A percentile compares a stretch with the other conserved stretches of the same genome.
phyloP scores from a whole-genome alignment of 1,139 yeast species.

The Diutina ranongensis region DNA sequence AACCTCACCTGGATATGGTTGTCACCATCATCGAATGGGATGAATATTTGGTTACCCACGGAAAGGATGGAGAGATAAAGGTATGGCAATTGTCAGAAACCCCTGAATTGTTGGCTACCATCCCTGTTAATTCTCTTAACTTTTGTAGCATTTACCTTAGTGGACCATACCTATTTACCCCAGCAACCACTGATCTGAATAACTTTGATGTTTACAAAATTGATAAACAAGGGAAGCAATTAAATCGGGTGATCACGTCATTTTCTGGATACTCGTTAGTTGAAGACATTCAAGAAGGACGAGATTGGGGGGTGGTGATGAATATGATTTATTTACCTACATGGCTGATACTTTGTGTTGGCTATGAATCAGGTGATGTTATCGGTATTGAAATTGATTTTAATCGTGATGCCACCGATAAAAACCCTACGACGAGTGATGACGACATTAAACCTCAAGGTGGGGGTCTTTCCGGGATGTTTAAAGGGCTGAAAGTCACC shows the following conservation, averaged over 20 bases:
- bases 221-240: neutral
- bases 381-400: neutral
- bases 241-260: neutral
- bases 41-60: constrained; percentile 1
- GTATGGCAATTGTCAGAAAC: neutral
- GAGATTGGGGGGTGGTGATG: constrained; percentile 5
- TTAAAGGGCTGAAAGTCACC: neutral
- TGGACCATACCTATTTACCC: neutral
- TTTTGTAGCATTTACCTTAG: neutral
- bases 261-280: neutral
- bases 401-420: neutral
- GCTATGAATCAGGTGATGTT: constrained; percentile 4
- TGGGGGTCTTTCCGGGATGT: neutral
- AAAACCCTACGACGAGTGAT: neutral
- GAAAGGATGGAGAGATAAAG: constrained; percentile 1
- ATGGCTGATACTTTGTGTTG: neutral
- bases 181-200: constrained; percentile 4
- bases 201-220: constrained; percentile 3
- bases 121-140: constrained; percentile 3
- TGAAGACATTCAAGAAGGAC: neutral
- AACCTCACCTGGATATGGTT: neutral
- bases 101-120: neutral
- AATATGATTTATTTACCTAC: neutral
- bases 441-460: too few relatives aligned
- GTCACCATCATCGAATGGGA: constrained; percentile 3